These are phyloP conservation scores for Fraxinus nigra DNA, from an alignment of 305 asterid species.

Conservation along the genomic window DNA sequence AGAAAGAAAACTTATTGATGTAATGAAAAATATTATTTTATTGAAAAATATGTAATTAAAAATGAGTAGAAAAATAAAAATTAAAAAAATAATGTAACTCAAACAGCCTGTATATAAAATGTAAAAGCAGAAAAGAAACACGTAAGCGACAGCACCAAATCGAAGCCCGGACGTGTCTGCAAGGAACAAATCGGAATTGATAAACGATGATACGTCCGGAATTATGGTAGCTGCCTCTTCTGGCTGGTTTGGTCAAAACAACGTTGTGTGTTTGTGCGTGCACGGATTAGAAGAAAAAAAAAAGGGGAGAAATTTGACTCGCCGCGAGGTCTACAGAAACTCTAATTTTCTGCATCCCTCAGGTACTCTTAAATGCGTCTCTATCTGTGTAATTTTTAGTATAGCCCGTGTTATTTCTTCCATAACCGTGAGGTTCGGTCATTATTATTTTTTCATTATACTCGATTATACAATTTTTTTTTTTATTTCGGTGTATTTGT, in stretches of 20 bases:
- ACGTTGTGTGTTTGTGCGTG: slow-evolving; percentile 17
- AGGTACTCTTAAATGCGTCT: background rate
- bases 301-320: background rate
- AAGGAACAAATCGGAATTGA: slow-evolving; percentile 40
- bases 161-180: slow-evolving; percentile 50
- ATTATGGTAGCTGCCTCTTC: slow-evolving; percentile 37
- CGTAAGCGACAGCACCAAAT: slow-evolving; percentile 28
- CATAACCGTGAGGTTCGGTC: background rate
- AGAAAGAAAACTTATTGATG: too few relatives aligned
- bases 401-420: background rate
- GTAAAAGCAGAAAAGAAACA: background rate
- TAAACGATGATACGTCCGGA: slow-evolving; percentile 44
- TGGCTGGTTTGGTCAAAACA: slow-evolving; percentile 28
- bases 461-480: background rate
- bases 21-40: too few relatives aligned
- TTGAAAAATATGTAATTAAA: too few relatives aligned
- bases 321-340: slow-evolving; percentile 5
- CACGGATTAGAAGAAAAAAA: background rate
- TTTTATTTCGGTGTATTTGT: background rate
- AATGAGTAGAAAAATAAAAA: too few relatives aligned
- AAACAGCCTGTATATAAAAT: too few relatives aligned
- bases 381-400: background rate
- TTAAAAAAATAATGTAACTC: too few relatives aligned
- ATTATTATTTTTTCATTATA: background rate
- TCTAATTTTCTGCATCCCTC: background rate